Percentiles rank a stretch among this genome's conserved stretches.
These are phyloP conservation scores for Acephala macrosclerotiorum DNA, from an alignment of 2,329 filamentous ascomycete species.

Conservation along the genomic window DNA sequence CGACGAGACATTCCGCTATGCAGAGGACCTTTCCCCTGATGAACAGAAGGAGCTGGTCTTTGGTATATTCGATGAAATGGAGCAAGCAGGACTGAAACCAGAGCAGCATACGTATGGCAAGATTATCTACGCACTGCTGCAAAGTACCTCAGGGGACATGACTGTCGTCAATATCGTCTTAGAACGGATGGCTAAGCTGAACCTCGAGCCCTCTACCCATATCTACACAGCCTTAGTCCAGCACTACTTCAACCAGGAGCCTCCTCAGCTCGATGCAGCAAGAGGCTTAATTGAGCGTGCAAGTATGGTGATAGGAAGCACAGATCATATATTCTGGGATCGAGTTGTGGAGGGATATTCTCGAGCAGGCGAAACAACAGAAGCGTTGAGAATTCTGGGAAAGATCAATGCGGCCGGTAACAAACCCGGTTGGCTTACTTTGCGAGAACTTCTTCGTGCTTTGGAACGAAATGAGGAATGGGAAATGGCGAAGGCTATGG, in stretches of 20 bases:
- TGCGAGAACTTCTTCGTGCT: conserved; percentile 39
- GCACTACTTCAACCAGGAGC: conserved; percentile 66
- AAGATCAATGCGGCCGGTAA: conserved; percentile 46
- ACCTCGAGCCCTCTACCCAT: conserved; percentile 63
- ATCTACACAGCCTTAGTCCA: conserved; percentile 79
- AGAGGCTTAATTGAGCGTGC: conserved; percentile 63
- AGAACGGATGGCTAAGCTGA: conserved; percentile 63
- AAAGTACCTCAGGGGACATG: conserved; percentile 46
- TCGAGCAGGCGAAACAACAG: conserved; percentile 54
- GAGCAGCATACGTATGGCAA: conserved; percentile 73
- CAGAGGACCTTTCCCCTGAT: conserved; percentile 50
- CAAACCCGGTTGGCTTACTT: conserved; percentile 38
- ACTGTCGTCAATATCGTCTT: conserved; percentile 66
- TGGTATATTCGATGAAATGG: conserved; percentile 64
- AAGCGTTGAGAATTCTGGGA: conserved; percentile 58
- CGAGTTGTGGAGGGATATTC: conserved; percentile 74
- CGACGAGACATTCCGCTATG: conserved; percentile 59
- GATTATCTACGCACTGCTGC: conserved; percentile 69
- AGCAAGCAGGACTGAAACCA: conserved; percentile 61
- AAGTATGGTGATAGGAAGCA: conserved; percentile 42
- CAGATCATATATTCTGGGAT: conserved; percentile 72
- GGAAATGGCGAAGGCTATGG: conserved; percentile 41
- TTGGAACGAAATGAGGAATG: conserved; percentile 42
- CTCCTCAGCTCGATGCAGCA: conserved; percentile 67
- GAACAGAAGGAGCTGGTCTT: conserved; percentile 61